Conservation (phyloP, 2,329 filamentous ascomycete genomes). For the Diplodia mutila region DNA sequence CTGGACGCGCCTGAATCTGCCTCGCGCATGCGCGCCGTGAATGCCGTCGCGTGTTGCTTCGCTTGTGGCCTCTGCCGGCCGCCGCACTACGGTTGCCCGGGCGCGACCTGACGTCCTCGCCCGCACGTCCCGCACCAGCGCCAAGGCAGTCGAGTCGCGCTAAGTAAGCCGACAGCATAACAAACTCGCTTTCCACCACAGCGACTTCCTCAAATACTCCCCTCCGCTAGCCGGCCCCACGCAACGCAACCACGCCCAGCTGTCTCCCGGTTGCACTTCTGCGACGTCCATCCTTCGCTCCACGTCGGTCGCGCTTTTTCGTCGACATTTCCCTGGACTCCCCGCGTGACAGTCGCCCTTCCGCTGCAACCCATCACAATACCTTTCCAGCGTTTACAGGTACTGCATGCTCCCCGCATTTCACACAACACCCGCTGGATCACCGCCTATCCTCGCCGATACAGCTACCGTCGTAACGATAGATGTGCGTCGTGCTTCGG, state of each 20-base stretch:
- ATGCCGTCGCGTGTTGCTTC: slow-evolving; percentile 13
- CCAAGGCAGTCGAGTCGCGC: slow-evolving; percentile 3
- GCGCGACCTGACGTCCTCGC: neutral
- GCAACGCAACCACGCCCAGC: slow-evolving; percentile 20
- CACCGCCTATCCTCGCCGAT: slow-evolving; percentile 36
- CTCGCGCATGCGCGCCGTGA: neutral
- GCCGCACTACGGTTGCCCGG: slow-evolving; percentile 26
- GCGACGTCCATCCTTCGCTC: neutral
- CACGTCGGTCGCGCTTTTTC: slow-evolving; percentile 24
- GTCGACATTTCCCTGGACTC: neutral
- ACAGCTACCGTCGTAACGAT: slow-evolving; percentile 41
- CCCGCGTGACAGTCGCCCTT: neutral
- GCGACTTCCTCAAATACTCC: slow-evolving; percentile 32
- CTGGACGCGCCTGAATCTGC: neutral
- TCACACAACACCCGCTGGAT: slow-evolving; percentile 25
- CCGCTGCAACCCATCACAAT: neutral
- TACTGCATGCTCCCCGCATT: slow-evolving; percentile 25
- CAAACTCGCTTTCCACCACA: slow-evolving; percentile 36
- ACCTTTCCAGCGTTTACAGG: slow-evolving; percentile 14
- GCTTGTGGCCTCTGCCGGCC: slow-evolving; percentile 14
- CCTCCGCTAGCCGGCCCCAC: slow-evolving; percentile 31
- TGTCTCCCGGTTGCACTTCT: neutral
- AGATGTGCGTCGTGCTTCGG: slow-evolving; percentile 37
- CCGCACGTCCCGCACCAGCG: neutral
- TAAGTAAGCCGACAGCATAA: slow-evolving; percentile 34